Evolutionary conservation across 192 early-diverging fungal species (phyloP).

Genomic region (Entomortierella parvispora): DNA sequence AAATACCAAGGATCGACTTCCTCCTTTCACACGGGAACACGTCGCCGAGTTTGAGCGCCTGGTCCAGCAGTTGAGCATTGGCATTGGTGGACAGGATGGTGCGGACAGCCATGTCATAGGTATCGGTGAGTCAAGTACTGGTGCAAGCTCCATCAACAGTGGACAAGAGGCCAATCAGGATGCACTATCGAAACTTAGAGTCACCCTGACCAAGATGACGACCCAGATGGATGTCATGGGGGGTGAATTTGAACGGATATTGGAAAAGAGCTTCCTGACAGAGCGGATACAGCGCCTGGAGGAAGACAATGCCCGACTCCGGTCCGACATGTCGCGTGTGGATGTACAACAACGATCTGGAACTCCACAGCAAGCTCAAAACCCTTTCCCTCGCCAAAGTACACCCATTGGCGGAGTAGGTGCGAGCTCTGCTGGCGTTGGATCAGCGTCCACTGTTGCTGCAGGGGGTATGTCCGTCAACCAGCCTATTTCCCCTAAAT

Average conservation of each 20-base stretch:
- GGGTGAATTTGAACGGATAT: slow-evolving; percentile 52
- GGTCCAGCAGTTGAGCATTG: slow-evolving; percentile 29
- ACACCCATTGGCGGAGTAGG: slow-evolving; percentile 17
- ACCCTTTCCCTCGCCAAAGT: slow-evolving; percentile 14
- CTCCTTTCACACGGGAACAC: slow-evolving; percentile 54
- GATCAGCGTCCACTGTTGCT: slow-evolving; percentile 6
- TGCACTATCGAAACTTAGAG: slow-evolving; percentile 34
- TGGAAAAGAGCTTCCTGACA: slow-evolving; percentile 54
- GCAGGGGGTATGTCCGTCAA: slow-evolving; percentile 7
- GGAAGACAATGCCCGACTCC: slow-evolving; percentile 39
- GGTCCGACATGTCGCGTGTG: slow-evolving; percentile 35
- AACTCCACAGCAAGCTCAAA: slow-evolving; percentile 32
- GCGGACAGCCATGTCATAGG: slow-evolving; percentile 14
- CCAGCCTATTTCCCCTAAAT: slow-evolving; percentile 26
- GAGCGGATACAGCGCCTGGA: slow-evolving; percentile 38
- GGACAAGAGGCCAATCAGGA: slow-evolving; percentile 36
- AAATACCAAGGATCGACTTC: slow-evolving; percentile 40
- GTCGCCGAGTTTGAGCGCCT: slow-evolving; percentile 47
- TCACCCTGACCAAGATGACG: slow-evolving; percentile 46
- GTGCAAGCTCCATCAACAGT: slow-evolving; percentile 24
- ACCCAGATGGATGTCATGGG: slow-evolving; percentile 57
- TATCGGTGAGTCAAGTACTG: slow-evolving; percentile 16
- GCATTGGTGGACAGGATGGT: slow-evolving; percentile 9
- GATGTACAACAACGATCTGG: slow-evolving; percentile 47
- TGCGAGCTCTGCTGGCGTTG: slow-evolving; percentile 11